Evolutionary conservation across 2,329 filamentous ascomycete species (phyloP), one percentile per base, ranked within the genome.

Genomic region (Curvularia spicifera): DNA sequence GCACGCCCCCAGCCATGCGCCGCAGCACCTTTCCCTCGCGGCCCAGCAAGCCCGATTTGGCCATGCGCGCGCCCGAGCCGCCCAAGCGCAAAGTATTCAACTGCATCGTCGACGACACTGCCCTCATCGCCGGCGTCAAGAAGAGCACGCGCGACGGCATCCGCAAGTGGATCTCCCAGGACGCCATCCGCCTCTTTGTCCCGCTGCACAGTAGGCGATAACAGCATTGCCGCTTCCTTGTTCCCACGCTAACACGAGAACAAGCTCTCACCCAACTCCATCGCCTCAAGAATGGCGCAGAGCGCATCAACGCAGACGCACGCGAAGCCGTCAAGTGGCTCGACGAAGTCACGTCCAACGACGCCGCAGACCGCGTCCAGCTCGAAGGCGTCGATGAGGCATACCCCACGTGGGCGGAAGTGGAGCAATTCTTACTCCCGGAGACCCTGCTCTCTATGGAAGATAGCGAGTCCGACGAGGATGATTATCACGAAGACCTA

Each of bases 41-140:
- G 67, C 61, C 68, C 49, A 31, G 54, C 31, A 67, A 68, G 59
- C 66, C 69, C 60, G 69, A 70, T 10, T 55, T 55, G 51, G 64
- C 68, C 55, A 52, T 67, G 65, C 69, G 69, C 57, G 54, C 67
- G 24, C 68, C 67, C 61, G 70, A 72, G 55, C 70, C 61, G 55
- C 73, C 74, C 33, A 63, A 63, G 63, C 78, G 80, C 64, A 83
- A 82, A 74, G 68, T 82, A 56, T 83, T 83, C 78, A 83, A 83
- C 74, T 83, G 81, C 70, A 83, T 83, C 63, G 80, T 82, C 63
- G 81, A 83, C 67, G 81, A 83, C 64, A 81, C 78, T 20, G 81
- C 81, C 31, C 68, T 83, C 62, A 76, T 83, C 55, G 80, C 80
- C 40, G 81, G 81, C 57, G 80, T 81, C 48, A 82, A 82, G 76